phyloP scores from a whole-genome alignment of 306 rosid species.

The Lathyrus aphaca region DNA sequence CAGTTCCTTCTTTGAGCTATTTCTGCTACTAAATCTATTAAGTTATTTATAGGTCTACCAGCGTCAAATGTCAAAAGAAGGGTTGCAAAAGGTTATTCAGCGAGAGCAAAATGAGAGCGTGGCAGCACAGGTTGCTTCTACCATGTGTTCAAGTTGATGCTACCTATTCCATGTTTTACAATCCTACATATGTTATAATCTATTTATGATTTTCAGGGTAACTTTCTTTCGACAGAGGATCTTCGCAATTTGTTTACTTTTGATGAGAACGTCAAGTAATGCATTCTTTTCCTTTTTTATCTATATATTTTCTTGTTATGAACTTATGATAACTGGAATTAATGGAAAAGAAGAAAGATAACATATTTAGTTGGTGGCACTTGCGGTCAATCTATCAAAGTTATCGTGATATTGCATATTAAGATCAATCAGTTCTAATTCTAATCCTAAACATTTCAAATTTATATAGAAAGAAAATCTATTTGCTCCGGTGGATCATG shows the following conservation, averaged over 20 bases:
- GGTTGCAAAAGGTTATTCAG: conserved; percentile 96
- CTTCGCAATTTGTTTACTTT: conserved; percentile 89
- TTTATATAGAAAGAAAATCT: not conserved
- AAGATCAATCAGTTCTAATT: conserved; percentile 1
- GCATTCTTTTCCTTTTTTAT: conserved; percentile 27
- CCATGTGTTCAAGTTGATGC: conserved; percentile 31
- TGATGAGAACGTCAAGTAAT: conserved; percentile 75
- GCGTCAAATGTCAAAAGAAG: conserved; percentile 99
- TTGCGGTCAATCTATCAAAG: not conserved
- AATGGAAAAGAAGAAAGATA: conserved; percentile 9
- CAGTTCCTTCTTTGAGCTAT: conserved; percentile 26
- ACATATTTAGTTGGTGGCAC: conserved; percentile 1
- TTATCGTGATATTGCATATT: conserved; percentile 2
- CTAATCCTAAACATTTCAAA: not conserved
- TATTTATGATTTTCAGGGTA: conserved; percentile 57
- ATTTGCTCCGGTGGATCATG: not conserved
- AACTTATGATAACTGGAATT: conserved; percentile 12
- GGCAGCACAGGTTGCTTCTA: conserved; percentile 60
- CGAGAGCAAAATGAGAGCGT: conserved; percentile 66
- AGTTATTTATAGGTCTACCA: conserved; percentile 72
- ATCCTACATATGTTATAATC: conserved; percentile 16
- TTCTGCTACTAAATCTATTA: conserved; percentile 13
- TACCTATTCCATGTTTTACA: conserved; percentile 36
- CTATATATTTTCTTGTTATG: conserved; percentile 12
- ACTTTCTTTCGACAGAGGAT: conserved; percentile 81